Evolutionary conservation across 1,139 yeast genomes (phyloP), one percentile per base, ranked within the genome.

Genomic region (Yamadazyma taylorii): DNA sequence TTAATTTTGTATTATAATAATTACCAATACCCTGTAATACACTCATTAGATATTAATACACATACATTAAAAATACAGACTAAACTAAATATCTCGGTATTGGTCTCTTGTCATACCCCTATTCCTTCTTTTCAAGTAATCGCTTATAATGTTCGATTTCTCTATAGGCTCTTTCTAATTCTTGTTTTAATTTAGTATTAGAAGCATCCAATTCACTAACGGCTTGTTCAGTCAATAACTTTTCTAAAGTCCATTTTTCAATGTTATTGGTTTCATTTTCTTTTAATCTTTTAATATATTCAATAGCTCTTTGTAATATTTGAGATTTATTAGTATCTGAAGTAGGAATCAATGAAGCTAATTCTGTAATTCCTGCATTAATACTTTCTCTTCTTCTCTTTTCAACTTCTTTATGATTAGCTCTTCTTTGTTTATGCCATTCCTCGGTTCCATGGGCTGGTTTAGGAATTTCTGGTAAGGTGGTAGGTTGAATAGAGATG

Each of bases 321-420:
- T 88, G 92, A 14, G 97, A 85, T 71, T 92, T 92, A 63, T 90
- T 90, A 42, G 92, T 81, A 60, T 90, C 97, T 41, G 85, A 80
- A 25, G 90, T 83, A 14, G 97, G 97, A 39, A 92, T 81, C 41
- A 86, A 68, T 33, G 79, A 78, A 28, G 95, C 87, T 51, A 92
- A 75, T 53, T 83, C 89, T 53, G 82, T 83, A 57, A 92, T 90
- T 10, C 97, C 97, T 36, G 76, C 73, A 63, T 90, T 92, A 58
- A 92, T 92, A 35, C 85, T 81, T 58, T 92, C 97, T 54, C 99
- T 80, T 58, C 99, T 82, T 53, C 97, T 81, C 56, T 97, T 78
- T 66, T 92, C 99, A 22, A 92, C 98, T 64, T 94, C 98, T 63
- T 92, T 92, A 68, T 92, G 99, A 61, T 88, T 90, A 52, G 86